A percentile compares a stretch with the other conserved stretches of the same genome.
These are phyloP conservation scores for Tetrahymena thermophila DNA, from an alignment of 73 alveolate species.

Conservation along the genomic window DNA sequence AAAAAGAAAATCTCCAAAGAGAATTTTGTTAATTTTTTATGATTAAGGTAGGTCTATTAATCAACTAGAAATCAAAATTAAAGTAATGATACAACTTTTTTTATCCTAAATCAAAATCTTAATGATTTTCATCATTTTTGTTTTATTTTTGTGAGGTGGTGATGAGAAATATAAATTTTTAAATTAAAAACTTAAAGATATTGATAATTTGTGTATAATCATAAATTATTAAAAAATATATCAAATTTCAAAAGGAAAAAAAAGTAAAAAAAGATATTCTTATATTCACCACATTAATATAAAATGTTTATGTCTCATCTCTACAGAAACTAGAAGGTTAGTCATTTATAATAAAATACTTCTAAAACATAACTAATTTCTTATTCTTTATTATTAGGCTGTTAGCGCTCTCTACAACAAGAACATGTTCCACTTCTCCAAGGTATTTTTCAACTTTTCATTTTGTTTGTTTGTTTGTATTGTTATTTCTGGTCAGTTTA, in stretches of 20 bases:
- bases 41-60: not conserved
- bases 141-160: not conserved
- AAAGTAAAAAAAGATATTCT: not conserved
- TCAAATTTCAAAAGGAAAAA: constrained; percentile 1
- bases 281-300: not conserved
- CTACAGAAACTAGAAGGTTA: not conserved
- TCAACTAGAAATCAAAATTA: not conserved
- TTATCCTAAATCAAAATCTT: not conserved
- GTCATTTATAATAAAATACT: not conserved
- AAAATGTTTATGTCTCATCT: not conserved
- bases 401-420: not conserved
- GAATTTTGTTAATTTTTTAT: not conserved
- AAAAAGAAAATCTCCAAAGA: not conserved
- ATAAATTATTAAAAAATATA: not conserved
- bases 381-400: not conserved
- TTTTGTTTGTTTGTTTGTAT: not conserved
- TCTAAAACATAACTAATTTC: not conserved
- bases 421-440: constrained; percentile 4
- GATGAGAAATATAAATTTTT: not conserved
- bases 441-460: not conserved
- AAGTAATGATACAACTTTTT: not conserved
- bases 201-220: not conserved
- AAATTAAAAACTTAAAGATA: not conserved
- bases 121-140: not conserved
- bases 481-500: not conserved